Evolutionary conservation across 352 stramenopile genomes (phyloP).

Genomic region (Globisporangium paroecandrum): DNA sequence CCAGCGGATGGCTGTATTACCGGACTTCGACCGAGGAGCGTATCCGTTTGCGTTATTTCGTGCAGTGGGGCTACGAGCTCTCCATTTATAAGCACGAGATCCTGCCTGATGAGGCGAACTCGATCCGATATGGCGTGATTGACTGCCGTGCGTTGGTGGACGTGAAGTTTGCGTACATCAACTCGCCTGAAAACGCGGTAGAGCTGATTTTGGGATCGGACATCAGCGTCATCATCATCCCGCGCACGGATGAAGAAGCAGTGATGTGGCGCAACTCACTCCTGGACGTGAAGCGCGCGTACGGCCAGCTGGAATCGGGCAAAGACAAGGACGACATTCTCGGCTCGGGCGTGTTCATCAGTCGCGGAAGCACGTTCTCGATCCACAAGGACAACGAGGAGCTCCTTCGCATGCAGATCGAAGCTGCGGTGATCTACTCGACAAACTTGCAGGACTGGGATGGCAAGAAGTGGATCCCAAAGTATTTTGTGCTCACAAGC

Average conservation of each 20-base stretch:
- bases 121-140: slow-evolving; percentile 86
- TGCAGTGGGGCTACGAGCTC: slow-evolving; percentile 85
- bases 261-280: slow-evolving; percentile 84
- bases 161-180: slow-evolving; percentile 81
- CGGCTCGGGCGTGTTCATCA: slow-evolving; percentile 78
- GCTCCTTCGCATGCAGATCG: slow-evolving; percentile 77
- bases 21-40: slow-evolving; percentile 80
- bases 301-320: slow-evolving; percentile 67
- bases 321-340: slow-evolving; percentile 77
- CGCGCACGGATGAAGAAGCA: slow-evolving; percentile 74
- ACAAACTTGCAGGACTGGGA: slow-evolving; percentile 86
- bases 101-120: slow-evolving; percentile 62
- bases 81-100: slow-evolving; percentile 90
- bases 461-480: slow-evolving; percentile 83
- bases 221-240: slow-evolving; percentile 82
- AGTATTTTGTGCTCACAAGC: slow-evolving; percentile 86
- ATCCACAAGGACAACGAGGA: slow-evolving; percentile 85
- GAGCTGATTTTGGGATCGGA: slow-evolving; percentile 73
- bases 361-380: slow-evolving; percentile 80
- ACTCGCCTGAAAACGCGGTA: slow-evolving; percentile 82
- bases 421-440: slow-evolving; percentile 76
- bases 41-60: slow-evolving; percentile 80
- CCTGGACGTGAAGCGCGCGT: slow-evolving; percentile 79
- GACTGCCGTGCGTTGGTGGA: slow-evolving; percentile 80
- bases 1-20: slow-evolving; percentile 84